Percentiles rank a stretch among this genome's conserved stretches.
Evolutionary conservation across 2,329 filamentous ascomycete species (phyloP).

Genomic region (Epichloe hybrida): DNA sequence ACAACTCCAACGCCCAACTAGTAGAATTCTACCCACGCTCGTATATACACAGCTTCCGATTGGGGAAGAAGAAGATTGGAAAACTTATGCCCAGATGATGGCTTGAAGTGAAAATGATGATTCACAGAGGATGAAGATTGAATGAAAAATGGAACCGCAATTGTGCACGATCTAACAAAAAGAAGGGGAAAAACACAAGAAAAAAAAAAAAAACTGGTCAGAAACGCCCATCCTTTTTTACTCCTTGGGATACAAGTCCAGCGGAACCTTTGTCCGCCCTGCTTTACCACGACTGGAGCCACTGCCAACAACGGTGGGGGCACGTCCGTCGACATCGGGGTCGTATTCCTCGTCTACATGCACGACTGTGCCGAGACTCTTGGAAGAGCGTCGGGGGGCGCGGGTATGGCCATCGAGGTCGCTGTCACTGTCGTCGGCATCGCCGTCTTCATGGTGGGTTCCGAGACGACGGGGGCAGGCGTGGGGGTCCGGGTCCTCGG

Average conservation of each 20-base stretch:
- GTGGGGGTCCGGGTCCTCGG: slow-evolving; percentile 25
- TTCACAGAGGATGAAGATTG: not conserved
- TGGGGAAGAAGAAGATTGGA: not conserved
- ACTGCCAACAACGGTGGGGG: slow-evolving; percentile 24
- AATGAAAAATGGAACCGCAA: not conserved
- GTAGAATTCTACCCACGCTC: not conserved
- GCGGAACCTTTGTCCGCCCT: slow-evolving; percentile 11
- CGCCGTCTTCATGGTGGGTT: slow-evolving; percentile 12
- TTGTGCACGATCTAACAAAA: not conserved
- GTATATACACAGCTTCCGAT: not conserved
- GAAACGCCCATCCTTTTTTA: slow-evolving; percentile 6
- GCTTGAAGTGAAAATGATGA: too few relatives aligned
- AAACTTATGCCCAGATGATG: too few relatives aligned
- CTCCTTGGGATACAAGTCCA: slow-evolving; percentile 22
- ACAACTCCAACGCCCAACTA: not conserved
- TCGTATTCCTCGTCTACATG: slow-evolving; percentile 23
- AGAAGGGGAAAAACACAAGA: too few relatives aligned
- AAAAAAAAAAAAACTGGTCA: too few relatives aligned
- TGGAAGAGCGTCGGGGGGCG: too few relatives aligned
- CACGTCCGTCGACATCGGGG: slow-evolving; percentile 26
- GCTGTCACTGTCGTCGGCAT: slow-evolving; percentile 11
- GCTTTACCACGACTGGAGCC: slow-evolving; percentile 19
- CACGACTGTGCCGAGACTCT: slow-evolving; percentile 1
- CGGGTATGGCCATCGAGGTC: slow-evolving; percentile 7
- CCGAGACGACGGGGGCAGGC: not conserved